Base-by-base conservation (phyloP, 148 eudicot genomes). In the Bassia scoparia region DNA sequence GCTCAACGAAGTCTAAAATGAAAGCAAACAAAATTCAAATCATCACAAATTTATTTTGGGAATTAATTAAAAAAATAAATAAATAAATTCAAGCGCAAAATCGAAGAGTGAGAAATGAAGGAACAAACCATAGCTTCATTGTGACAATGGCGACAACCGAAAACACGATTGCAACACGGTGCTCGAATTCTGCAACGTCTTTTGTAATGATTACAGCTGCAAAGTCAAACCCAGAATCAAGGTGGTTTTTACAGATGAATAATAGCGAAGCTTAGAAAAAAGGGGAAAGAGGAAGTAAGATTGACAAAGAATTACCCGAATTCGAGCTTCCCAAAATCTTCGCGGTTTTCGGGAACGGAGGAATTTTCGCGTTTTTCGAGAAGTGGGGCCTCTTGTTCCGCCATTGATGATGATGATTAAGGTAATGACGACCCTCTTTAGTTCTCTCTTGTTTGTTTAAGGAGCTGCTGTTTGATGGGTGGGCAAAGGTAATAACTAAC, bases 131-230 rank as follows among this genome's bases (percentile, higher is more conserved):
- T 80, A 66, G 82, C 80, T 1, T 87, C 89, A 73, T 92, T 89
- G 83, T 92, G 97, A 50, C 97, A 92, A 78, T 92, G 97, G 52
- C 95, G 97, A 68, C 97, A 92, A 15, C 80, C 24, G 81, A 89
- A 92, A 61, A 92, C 76, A 76, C 81, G 86, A 75, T 85, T 67
- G 76, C 97, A 92, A 63, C 95, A 92, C 31, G 97, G 90, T 8
- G 97, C 87, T 23, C 89, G 81, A 35, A 92, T 74, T 79, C 76
- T 83, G 83, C 97, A 92, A 46, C 97, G 86, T 77, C 97, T 78
- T 74, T 78, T 78, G 63, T 92, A 92, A 79, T 92, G 97, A 6
- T 86, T 86, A 69, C 97, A 92, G 41, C 97, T 89, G 71, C 37
- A 74, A 49, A 58, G 10, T 3, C 10, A 71, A 14, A 34, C 11